Base-by-base conservation (phyloP, 2,329 filamentous ascomycete species). In the Colletotrichum musicola region DNA sequence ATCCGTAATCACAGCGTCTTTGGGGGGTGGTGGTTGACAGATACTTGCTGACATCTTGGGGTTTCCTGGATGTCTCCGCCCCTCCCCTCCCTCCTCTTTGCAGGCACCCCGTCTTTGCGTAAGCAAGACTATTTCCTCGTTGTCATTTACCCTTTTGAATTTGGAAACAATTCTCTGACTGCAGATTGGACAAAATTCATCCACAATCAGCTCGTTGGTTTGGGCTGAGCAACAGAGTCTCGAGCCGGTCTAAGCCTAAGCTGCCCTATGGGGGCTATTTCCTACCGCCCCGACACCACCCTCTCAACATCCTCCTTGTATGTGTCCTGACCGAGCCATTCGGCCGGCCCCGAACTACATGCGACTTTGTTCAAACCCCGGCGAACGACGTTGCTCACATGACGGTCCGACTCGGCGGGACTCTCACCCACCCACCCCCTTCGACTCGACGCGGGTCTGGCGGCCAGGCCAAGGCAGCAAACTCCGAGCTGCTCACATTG, bases 261-360 rank as follows among this genome's bases (percentile, higher is more conserved):
- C 42, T 55, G 18, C 42, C 12, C 27, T 53, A 51, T 44, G 30
- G 50, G 62, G 56, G 44, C 62, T 44, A 30, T 50, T 47, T 42
- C 38, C 54, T 27, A 44, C 30, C 27, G 18, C 40, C 44, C 18
- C 20, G 18, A 40, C 30, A 64, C 35, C 55, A 64, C 35, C 55
- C 35, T 53, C 42, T 44, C 35, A 38, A 4, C 13, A 38, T 44
- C 44, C 9, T 27, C 16, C n/a, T 55, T 27, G 51, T 60, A 50
- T 35, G 55, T 58, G 54, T 59, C 40, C 56, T 46, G 22, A 55
- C 47, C 38, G 22, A 53, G 51, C 35, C 55, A 22, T 51, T 64
- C 50, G 66, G 62, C 47, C 66, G 55, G 55, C 44, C 62, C 66
- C 50, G 66, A 61, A 18, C n/a, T 64, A 38, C 62, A 50, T 44